A percentile compares a stretch with the other conserved stretches of the same genome.
phyloP scores from a whole-genome alignment of 768 basidiomycete genomes.

The Sporobolomyces phaffii region DNA sequence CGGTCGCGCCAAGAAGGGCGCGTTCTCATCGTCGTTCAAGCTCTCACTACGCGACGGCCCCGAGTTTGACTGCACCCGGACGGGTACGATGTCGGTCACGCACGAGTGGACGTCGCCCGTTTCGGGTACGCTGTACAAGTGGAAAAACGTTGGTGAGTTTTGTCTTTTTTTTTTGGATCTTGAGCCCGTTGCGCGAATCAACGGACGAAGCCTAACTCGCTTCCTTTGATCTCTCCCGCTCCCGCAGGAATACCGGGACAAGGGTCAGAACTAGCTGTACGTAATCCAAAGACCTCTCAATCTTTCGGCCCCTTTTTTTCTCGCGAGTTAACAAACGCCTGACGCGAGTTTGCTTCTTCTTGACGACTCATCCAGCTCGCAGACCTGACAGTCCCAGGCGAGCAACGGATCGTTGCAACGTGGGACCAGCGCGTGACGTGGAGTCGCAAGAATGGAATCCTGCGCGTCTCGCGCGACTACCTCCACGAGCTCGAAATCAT shows the following conservation, averaged over 20 bases:
- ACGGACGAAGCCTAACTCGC: background rate
- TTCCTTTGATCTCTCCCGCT: too few relatives aligned
- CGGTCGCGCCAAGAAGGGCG: background rate
- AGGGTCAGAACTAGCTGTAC: background rate
- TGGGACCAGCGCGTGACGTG: background rate
- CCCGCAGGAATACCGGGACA: background rate
- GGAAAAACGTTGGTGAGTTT: slow-evolving; percentile 10
- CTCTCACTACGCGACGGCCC: background rate
- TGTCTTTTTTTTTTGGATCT: background rate
- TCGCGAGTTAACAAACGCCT: background rate
- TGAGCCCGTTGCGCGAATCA: too few relatives aligned
- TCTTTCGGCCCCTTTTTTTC: background rate
- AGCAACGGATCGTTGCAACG: slow-evolving; percentile 1
- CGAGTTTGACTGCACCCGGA: background rate
- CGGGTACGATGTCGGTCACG: slow-evolving; percentile 2
- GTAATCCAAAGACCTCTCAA: background rate
- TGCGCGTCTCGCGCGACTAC: background rate
- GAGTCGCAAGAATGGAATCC: background rate
- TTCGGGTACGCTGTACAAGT: background rate
- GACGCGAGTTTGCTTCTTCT: too few relatives aligned
- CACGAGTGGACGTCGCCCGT: slow-evolving; percentile 2
- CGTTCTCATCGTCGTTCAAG: background rate
- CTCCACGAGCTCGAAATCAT: background rate
- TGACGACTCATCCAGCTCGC: background rate
- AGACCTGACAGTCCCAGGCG: background rate